Evolutionary conservation across 1,139 yeast genomes (phyloP).

Genomic region (Nakaseomyces sp.): DNA sequence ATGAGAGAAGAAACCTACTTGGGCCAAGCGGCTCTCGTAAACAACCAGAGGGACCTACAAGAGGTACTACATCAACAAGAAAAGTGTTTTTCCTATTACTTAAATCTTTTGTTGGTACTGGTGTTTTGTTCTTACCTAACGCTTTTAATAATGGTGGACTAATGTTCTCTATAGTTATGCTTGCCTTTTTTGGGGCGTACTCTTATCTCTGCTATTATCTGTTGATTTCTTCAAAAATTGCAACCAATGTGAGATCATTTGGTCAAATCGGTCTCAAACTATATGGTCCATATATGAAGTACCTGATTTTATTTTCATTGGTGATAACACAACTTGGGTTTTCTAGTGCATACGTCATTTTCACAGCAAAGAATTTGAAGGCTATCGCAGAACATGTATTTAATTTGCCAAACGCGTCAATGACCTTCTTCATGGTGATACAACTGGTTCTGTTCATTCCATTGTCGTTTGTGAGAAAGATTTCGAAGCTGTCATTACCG

Average conservation of each 20-base stretch:
- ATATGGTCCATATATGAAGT: constrained; percentile 53
- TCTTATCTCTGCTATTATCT: constrained; percentile 66
- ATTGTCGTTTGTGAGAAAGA: constrained; percentile 59
- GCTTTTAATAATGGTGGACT: constrained; percentile 72
- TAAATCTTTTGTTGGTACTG: constrained; percentile 71
- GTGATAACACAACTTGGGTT: constrained; percentile 67
- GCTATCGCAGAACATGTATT: constrained; percentile 49
- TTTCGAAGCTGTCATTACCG: constrained; percentile 59
- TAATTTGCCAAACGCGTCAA: constrained; percentile 31
- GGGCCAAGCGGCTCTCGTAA: constrained; percentile 10
- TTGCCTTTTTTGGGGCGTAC: constrained; percentile 51
- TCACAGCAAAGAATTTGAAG: constrained; percentile 58
- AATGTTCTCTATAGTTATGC: constrained; percentile 44
- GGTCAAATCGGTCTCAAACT: constrained; percentile 64
- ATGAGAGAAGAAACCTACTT: constrained; percentile 9
- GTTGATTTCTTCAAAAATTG: constrained; percentile 47
- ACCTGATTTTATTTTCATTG: constrained; percentile 52
- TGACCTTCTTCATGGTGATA: constrained; percentile 38
- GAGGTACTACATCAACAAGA: constrained; percentile 56
- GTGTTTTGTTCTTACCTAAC: constrained; percentile 64
- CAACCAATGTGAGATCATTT: constrained; percentile 56
- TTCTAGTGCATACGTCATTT: constrained; percentile 67
- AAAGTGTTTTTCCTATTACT: constrained; percentile 61
- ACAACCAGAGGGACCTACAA: constrained; percentile 21
- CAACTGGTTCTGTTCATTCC: constrained; percentile 60